phyloP scores from a whole-genome alignment of 148 eudicot species.

The Rhododendron williamsianum region DNA sequence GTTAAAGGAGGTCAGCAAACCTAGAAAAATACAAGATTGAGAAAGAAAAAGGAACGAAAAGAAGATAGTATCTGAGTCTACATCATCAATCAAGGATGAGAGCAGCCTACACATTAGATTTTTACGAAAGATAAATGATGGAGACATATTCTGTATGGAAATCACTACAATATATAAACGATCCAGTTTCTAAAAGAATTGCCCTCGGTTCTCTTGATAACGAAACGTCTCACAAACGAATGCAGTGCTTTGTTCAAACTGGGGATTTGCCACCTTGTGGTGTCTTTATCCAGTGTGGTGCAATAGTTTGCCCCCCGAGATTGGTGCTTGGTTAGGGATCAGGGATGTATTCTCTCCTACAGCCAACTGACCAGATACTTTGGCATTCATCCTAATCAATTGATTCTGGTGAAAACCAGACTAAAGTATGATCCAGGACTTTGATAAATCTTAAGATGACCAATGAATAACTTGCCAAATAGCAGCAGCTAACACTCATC shows the following conservation, averaged over 20 bases:
- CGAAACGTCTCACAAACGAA: background rate
- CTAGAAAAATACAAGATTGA: background rate
- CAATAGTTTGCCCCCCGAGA: background rate
- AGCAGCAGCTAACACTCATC: background rate
- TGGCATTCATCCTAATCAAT: background rate
- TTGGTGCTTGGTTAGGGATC: background rate
- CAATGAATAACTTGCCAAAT: background rate
- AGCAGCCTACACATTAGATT: background rate
- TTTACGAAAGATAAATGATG: background rate
- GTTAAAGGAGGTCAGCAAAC: conserved; percentile 7
- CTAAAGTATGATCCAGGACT: background rate
- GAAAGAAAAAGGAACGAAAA: background rate
- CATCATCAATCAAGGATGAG: background rate
- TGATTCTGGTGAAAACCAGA: background rate
- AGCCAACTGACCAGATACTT: background rate
- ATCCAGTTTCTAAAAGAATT: background rate
- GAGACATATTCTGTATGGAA: background rate
- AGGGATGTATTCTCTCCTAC: background rate
- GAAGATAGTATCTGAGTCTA: background rate
- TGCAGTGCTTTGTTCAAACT: background rate
- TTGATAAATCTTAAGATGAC: background rate
- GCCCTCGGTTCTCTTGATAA: background rate
- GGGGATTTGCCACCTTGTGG: background rate
- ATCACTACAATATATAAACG: background rate
- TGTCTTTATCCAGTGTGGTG: background rate